Conservation (phyloP, 139 green algal genomes). For the Zygnema cylindricum region DNA sequence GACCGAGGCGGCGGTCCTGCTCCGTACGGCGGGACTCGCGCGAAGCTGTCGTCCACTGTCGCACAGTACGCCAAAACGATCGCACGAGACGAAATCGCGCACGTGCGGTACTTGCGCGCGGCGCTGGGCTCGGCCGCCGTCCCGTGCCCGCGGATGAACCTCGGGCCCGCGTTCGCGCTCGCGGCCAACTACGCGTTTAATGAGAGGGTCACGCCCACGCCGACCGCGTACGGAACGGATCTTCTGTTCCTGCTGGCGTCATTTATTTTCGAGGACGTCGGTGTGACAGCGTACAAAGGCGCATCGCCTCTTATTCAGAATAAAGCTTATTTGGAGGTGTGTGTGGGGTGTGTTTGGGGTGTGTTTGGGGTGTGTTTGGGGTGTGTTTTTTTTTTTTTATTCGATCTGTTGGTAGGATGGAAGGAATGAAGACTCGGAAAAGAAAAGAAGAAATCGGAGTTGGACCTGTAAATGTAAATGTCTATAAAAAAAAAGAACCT, state of each 20-base stretch:
- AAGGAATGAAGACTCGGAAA: no score
- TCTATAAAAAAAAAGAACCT: background rate
- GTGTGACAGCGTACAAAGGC: conserved; percentile 39
- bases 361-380: no score
- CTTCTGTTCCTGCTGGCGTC: conserved; percentile 3
- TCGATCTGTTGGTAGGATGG: no score
- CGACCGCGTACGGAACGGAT: conserved; percentile 28
- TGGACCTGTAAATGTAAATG: background rate
- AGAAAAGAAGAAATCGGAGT: conserved; percentile 11
- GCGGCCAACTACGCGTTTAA: conserved; percentile 36
- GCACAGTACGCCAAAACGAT: conserved; percentile 3
- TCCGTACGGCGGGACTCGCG: background rate
- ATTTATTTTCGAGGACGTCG: conserved; percentile 52
- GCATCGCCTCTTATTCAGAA: background rate
- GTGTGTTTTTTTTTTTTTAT: no score
- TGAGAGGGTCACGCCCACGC: background rate
- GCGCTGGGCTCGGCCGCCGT: conserved; percentile 28
- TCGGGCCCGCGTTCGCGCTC: conserved; percentile 4
- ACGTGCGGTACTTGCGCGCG: conserved; percentile 19
- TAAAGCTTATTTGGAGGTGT: conserved; percentile 11
- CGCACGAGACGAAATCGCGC: conserved; percentile 11
- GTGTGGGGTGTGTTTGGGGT: no score
- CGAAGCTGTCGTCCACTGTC: background rate
- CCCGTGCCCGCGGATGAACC: conserved; percentile 7
- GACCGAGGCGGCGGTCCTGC: background rate